Evolutionary conservation across 208 protist genomes (phyloP).

Genomic region (Trypanosoma avium): DNA sequence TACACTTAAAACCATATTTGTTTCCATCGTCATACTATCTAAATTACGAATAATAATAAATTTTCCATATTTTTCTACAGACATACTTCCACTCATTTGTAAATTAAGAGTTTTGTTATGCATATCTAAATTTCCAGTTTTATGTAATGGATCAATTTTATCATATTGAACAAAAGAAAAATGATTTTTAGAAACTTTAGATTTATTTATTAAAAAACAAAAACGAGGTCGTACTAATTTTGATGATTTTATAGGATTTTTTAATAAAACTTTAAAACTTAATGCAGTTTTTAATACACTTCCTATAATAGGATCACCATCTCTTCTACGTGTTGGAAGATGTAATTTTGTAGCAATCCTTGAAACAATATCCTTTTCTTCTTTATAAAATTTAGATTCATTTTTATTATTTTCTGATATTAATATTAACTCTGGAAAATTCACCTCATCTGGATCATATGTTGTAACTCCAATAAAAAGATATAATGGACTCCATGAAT

Average conservation of each 20-base stretch:
- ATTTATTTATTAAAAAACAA: slow-evolving; percentile 51
- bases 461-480: slow-evolving; percentile 67
- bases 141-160: slow-evolving; percentile 33
- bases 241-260: slow-evolving; percentile 6
- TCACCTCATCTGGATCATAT: slow-evolving; percentile 39
- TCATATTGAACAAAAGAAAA: slow-evolving; percentile 55
- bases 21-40: slow-evolving; percentile 51
- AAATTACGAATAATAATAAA: slow-evolving; percentile 59
- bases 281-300: slow-evolving; percentile 52
- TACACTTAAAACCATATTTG: slow-evolving; percentile 41
- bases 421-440: slow-evolving; percentile 18
- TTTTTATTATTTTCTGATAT: slow-evolving; percentile 18
- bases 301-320: slow-evolving; percentile 30
- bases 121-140: slow-evolving; percentile 12
- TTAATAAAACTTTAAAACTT: slow-evolving; percentile 50
- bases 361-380: slow-evolving; percentile 22
- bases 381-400: not conserved
- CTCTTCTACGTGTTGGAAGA: slow-evolving; percentile 51
- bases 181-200: slow-evolving; percentile 23
- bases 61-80: slow-evolving; percentile 35
- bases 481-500: slow-evolving; percentile 41
- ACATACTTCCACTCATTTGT: slow-evolving; percentile 15
- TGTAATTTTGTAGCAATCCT: slow-evolving; percentile 52
- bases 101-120: slow-evolving; percentile 7
- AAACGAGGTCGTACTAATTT: slow-evolving; percentile 47